Evolutionary conservation across 306 rosid species (phyloP), one percentile per base, ranked within the genome.

Genomic region (Ormosia semicastrata): DNA sequence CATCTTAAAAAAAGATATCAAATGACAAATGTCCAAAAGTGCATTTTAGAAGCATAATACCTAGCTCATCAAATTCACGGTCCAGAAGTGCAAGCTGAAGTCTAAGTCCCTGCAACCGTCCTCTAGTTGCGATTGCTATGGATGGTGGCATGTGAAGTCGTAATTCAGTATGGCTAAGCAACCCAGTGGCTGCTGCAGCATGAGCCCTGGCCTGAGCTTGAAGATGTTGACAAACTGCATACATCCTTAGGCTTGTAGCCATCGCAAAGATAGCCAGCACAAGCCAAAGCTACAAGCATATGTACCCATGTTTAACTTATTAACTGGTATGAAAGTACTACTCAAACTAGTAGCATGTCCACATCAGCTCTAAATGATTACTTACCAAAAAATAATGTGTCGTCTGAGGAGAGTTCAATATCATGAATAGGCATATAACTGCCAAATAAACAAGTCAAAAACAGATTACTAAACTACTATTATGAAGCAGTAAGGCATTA

Each of bases 71-170:
- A 44, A 95, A 95, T 77, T 95, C 98, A 43, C 92, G 91, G 78
- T 95, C 99, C 82, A 95, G 97, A 68, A 95, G 93, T 66, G 98
- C 95, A 78, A 95, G 99, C 86, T 95, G 98, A 83, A 93, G 98
- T 85, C 99, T 93, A 43, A 95, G 91, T 72, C 97, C 98, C 73
- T 93, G 98, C 83, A 95, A 85, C 67, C 95, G 93, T 71, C 97
- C 98, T 85, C 97, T 80, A 18, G 95, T 90, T 78, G 97, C 97
- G 47, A 95, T 88, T 37, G 96, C 94, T 86, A 93, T 90, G 15
- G 98, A 93, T 30, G 94, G 90, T 46, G 98, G 98, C 92, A 93
- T 58, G 68, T 89, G 92, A 84, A 93, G 69, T 73, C 89, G 92
- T 77, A 95, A 53, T 81, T 95, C 99, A 65, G 97, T 87, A 54